Conservation (phyloP, 1,284 basidiomycete species). For the Ceratobasidium sp. region DNA sequence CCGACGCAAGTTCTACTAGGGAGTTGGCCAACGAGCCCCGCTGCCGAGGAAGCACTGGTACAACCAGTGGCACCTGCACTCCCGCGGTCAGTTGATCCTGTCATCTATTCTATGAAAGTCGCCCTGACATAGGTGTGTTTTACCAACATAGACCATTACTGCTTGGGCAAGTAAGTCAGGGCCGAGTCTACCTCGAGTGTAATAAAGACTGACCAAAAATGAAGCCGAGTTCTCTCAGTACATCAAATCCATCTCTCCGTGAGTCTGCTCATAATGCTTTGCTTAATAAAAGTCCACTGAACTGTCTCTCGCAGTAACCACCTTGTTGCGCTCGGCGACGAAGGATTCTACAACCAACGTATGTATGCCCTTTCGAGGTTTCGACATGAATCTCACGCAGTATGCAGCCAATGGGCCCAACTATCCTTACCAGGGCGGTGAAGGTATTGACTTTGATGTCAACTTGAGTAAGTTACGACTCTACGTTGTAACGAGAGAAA, state of each 20-base stretch:
- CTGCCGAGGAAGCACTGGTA: slow-evolving; percentile 38
- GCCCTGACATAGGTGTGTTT: neutral
- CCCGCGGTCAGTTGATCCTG: neutral
- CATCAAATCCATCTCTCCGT: slow-evolving; percentile 42
- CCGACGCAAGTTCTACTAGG: neutral
- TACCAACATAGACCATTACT: slow-evolving; percentile 39
- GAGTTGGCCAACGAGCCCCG: slow-evolving; percentile 43
- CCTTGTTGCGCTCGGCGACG: slow-evolving; percentile 40
- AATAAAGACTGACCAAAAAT: neutral
- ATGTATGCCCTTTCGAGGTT: no score
- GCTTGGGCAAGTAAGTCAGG: slow-evolving; percentile 40
- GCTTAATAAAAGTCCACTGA: neutral
- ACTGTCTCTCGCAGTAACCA: neutral
- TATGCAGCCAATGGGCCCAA: slow-evolving; percentile 28
- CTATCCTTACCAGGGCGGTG: slow-evolving; percentile 32
- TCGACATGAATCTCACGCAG: neutral
- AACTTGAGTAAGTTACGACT: slow-evolving; percentile 31
- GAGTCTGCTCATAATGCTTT: neutral
- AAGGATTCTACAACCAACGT: slow-evolving; percentile 40
- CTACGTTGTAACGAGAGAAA: neutral
- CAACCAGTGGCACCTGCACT: slow-evolving; percentile 37
- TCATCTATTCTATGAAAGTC: neutral
- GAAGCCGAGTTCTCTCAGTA: slow-evolving; percentile 37
- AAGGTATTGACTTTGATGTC: slow-evolving; percentile 38
- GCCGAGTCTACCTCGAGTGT: neutral